Evolutionary conservation across 345 rosid species (phyloP).

Genomic region (Carallia pectinifolia): DNA sequence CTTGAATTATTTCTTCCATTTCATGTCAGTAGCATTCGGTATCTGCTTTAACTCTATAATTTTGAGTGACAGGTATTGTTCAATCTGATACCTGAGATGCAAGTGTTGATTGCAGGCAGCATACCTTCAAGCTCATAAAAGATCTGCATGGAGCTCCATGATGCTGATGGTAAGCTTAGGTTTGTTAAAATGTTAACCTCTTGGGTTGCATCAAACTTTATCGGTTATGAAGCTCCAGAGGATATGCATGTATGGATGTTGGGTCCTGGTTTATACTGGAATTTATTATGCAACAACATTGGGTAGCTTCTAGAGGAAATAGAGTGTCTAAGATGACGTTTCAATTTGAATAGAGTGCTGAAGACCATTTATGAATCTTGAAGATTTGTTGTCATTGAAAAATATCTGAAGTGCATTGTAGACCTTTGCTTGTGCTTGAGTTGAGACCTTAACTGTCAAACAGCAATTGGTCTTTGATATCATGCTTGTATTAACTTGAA

Average conservation of each 20-base stretch:
- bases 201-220: not conserved
- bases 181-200: conserved; percentile 2
- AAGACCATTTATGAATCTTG: not conserved
- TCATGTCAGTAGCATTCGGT: conserved; percentile 50
- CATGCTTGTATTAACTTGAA: too few species aligned
- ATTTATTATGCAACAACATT: too few species aligned
- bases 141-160: conserved; percentile 35
- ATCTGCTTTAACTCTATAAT: conserved; percentile 6
- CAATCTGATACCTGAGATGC: conserved; percentile 21
- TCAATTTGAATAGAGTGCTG: not conserved
- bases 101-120: conserved; percentile 58
- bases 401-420: not conserved
- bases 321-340: not conserved
- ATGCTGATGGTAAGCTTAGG: conserved; percentile 71
- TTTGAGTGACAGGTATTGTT: not conserved
- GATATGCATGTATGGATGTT: not conserved
- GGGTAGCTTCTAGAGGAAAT: too few species aligned
- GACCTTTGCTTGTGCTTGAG: not conserved
- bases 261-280: not conserved
- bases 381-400: not conserved
- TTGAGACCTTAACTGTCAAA: too few species aligned
- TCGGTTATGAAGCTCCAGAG: conserved; percentile 4
- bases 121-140: conserved; percentile 48
- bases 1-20: conserved; percentile 73
- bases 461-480: too few species aligned